phyloP scores from a whole-genome alignment of 2,329 filamentous ascomycete species.

The Ceratocystis ficicola region DNA sequence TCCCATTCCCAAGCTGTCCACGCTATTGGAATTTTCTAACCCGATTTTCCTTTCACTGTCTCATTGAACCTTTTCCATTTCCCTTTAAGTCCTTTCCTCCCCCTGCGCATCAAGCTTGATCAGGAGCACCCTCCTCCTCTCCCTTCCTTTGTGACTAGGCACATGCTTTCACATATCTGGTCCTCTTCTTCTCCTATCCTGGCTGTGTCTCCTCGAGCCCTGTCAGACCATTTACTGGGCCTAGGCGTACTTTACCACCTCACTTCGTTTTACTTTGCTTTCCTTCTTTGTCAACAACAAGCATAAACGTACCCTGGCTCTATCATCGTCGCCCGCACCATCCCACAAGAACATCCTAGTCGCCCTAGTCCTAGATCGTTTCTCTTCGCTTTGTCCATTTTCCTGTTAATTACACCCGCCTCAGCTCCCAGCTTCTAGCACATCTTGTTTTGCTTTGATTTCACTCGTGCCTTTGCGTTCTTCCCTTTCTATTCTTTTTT shows the following conservation, averaged over 20 bases:
- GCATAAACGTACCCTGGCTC: neutral
- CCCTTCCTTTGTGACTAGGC: neutral
- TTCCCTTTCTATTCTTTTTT: neutral
- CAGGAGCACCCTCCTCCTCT: neutral
- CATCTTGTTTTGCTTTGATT: conserved; percentile 17
- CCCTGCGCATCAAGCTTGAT: neutral
- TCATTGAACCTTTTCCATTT: neutral
- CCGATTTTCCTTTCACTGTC: neutral
- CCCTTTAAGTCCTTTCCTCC: neutral
- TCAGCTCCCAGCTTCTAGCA: conserved; percentile 9
- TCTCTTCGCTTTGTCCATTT: conserved; percentile 14
- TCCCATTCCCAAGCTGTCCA: conserved; percentile 1
- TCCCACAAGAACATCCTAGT: neutral
- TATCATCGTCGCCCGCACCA: conserved; percentile 13
- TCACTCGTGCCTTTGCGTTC: neutral
- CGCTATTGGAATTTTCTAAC: conserved; percentile 1
- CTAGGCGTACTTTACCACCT: neutral
- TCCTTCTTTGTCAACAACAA: neutral
- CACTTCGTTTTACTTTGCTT: conserved; percentile 1
- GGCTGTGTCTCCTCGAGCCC: neutral
- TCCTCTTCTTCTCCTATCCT: no score
- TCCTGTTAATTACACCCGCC: conserved; percentile 10
- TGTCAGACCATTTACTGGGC: neutral
- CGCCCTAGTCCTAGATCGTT: conserved; percentile 4
- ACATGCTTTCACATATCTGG: no score